These are phyloP conservation scores for Bacterosira constricta DNA, from an alignment of 108 stramenopile genomes.

Conservation along the genomic window DNA sequence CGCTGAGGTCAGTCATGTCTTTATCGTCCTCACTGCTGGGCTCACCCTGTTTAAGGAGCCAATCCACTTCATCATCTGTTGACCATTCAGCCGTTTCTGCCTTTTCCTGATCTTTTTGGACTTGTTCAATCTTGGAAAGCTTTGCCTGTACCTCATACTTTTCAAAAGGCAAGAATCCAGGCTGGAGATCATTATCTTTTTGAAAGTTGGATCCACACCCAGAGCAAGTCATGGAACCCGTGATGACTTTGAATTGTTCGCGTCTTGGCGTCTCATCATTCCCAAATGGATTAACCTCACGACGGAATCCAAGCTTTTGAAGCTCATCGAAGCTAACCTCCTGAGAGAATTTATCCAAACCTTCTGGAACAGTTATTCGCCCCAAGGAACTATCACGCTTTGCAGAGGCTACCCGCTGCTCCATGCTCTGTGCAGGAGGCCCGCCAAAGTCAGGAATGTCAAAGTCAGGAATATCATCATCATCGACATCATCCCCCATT, in stretches of 20 bases:
- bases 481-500: conserved; percentile 45
- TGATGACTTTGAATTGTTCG: conserved; percentile 65
- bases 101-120: conserved; percentile 76
- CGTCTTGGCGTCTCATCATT: conserved; percentile 79
- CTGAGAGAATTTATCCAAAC: conserved; percentile 57
- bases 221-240: conserved; percentile 82
- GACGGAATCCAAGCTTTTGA: conserved; percentile 67
- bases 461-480: conserved; percentile 62
- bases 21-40: conserved; percentile 23
- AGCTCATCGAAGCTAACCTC: conserved; percentile 62
- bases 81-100: conserved; percentile 81
- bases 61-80: conserved; percentile 87
- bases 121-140: conserved; percentile 75
- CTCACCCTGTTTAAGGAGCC: conserved; percentile 65
- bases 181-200: conserved; percentile 55
- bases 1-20: conserved; percentile 47
- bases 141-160: conserved; percentile 77
- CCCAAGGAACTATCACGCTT: conserved; percentile 52
- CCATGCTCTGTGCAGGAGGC: conserved; percentile 46
- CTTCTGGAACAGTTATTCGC: conserved; percentile 58
- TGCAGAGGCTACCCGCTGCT: conserved; percentile 52
- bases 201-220: conserved; percentile 90
- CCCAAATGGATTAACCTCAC: conserved; percentile 78
- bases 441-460: conserved; percentile 44
- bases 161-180: conserved; percentile 80